A percentile compares a stretch with the other conserved stretches of the same genome.
These are phyloP conservation scores for Furcasterigmium furcatum DNA, from an alignment of 2,329 filamentous ascomycete genomes.

Conservation along the genomic window DNA sequence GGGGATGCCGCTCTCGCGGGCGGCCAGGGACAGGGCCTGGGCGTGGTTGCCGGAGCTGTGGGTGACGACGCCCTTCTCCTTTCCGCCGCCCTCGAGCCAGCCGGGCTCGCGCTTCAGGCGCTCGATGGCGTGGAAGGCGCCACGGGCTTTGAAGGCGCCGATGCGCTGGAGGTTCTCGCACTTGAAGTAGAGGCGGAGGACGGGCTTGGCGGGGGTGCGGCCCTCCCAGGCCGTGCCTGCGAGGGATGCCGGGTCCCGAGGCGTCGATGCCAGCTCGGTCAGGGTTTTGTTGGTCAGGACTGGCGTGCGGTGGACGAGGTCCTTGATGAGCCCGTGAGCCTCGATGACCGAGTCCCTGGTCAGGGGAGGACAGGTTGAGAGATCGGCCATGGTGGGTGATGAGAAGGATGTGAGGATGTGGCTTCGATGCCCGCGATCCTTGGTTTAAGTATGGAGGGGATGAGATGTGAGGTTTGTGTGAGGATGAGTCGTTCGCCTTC, in stretches of 20 bases:
- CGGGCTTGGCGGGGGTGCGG: constrained; percentile 57
- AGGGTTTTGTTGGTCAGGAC: constrained; percentile 75
- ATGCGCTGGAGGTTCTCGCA: constrained; percentile 90
- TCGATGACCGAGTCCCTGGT: constrained; percentile 62
- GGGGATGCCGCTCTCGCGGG: constrained; percentile 66
- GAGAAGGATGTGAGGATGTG: neutral
- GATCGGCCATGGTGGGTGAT: constrained; percentile 45
- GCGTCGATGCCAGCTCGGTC: constrained; percentile 68
- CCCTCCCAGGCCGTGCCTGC: constrained; percentile 54
- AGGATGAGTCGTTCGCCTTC: neutral
- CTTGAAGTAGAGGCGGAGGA: constrained; percentile 83
- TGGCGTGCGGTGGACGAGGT: constrained; percentile 72
- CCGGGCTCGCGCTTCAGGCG: constrained; percentile 61
- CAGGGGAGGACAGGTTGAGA: constrained; percentile 51
- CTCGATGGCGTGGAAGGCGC: constrained; percentile 82
- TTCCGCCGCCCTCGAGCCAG: constrained; percentile 56
- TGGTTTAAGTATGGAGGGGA: too few species aligned
- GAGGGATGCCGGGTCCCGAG: constrained; percentile 53
- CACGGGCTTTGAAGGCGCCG: constrained; percentile 91
- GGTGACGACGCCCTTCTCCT: constrained; percentile 73
- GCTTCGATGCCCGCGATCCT: too few species aligned
- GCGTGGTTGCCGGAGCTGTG: constrained; percentile 93
- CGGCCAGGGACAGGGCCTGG: constrained; percentile 85
- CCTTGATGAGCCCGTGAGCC: constrained; percentile 65
- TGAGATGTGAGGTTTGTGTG: neutral